phyloP scores from a whole-genome alignment of 805 yeast genomes.

The Ogataea sp. region DNA sequence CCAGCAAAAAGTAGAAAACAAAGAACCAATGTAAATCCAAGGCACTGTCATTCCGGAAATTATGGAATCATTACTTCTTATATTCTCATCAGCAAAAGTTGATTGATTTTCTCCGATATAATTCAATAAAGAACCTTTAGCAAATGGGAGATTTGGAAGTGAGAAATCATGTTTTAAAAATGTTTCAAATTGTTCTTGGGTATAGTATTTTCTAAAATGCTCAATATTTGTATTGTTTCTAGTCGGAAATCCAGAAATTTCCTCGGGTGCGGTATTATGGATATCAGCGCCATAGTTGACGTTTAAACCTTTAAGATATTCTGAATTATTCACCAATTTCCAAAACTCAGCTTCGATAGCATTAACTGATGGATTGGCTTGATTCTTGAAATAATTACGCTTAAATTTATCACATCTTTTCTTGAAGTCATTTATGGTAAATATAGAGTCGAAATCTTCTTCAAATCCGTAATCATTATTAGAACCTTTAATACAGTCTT shows the following conservation, averaged over 20 bases:
- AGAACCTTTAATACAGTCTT: constrained; percentile 68
- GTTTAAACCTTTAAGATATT: constrained; percentile 38
- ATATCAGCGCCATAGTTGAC: constrained; percentile 85
- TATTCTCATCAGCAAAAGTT: too few relatives aligned
- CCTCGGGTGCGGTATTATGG: constrained; percentile 55
- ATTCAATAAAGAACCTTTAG: constrained; percentile 60
- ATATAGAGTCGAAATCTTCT: constrained; percentile 47
- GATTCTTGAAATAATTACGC: constrained; percentile 30
- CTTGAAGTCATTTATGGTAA: constrained; percentile 44
- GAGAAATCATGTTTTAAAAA: constrained; percentile 68
- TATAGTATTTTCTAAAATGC: constrained; percentile 10
- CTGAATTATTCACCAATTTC: constrained; percentile 27
- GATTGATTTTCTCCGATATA: constrained; percentile 35
- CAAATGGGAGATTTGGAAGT: constrained; percentile 62
- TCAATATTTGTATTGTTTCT: constrained; percentile 11
- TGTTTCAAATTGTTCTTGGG: constrained; percentile 6
- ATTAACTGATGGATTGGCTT: constrained; percentile 30
- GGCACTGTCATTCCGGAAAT: constrained; percentile 95
- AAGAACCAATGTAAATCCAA: constrained; percentile 88
- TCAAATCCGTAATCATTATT: constrained; percentile 87
- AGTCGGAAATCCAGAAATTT: constrained; percentile 72
- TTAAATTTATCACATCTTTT: constrained; percentile 44
- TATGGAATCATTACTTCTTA: not conserved
- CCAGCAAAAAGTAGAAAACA: constrained; percentile 93
- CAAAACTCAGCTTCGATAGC: constrained; percentile 61